Conservation (phyloP, 805 yeast genomes). For the Saccharomycopsis fibuligera region DNA sequence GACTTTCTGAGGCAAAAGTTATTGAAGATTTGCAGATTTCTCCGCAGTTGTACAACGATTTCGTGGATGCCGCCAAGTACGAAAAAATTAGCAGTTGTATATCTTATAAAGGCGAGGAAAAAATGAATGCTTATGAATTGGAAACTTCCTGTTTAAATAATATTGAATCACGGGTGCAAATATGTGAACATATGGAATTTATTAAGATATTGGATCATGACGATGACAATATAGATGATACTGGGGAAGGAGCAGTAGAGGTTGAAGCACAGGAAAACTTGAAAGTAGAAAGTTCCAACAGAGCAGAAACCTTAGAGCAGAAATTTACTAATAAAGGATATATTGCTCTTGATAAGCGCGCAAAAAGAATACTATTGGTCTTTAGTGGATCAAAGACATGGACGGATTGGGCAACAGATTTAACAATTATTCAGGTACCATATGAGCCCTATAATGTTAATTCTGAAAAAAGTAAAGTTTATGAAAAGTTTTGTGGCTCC, state of each 20-base stretch:
- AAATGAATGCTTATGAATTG: not conserved
- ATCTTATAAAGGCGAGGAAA: not conserved
- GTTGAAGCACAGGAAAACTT: not conserved
- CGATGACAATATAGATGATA: not conserved
- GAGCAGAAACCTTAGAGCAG: not conserved
- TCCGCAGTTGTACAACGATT: slow-evolving; percentile 5
- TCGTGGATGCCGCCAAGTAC: slow-evolving; percentile 9
- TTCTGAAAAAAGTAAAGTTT: no score
- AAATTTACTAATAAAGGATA: slow-evolving; percentile 33
- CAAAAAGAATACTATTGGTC: slow-evolving; percentile 39
- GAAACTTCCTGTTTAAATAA: not conserved
- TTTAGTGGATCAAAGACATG: slow-evolving; percentile 61
- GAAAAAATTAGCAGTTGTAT: slow-evolving; percentile 13
- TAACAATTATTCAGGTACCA: slow-evolving; percentile 39
- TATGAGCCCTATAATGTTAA: slow-evolving; percentile 36
- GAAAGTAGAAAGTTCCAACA: not conserved
- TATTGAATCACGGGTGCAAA: not conserved
- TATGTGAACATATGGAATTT: slow-evolving; percentile 6
- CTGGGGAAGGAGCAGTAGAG: not conserved
- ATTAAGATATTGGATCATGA: slow-evolving; percentile 11
- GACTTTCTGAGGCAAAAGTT: not conserved
- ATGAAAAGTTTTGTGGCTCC: slow-evolving; percentile 6
- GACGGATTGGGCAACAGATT: slow-evolving; percentile 60
- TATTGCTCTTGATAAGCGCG: slow-evolving; percentile 42
- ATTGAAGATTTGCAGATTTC: not conserved